Evolutionary conservation across 306 rosid species (phyloP).

Genomic region (Crotalaria pallida): DNA sequence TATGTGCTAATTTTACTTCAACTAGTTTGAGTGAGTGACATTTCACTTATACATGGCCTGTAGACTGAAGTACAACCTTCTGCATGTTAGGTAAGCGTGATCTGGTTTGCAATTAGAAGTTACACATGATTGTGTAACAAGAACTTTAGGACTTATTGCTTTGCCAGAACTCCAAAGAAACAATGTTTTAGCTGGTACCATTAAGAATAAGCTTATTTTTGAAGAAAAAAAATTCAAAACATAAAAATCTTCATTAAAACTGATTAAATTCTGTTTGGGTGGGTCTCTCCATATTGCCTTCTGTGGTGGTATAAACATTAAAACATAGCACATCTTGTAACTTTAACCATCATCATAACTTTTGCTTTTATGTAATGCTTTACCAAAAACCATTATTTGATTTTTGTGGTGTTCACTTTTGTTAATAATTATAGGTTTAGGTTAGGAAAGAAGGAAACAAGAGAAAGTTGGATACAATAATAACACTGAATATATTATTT

Average conservation of each 20-base stretch:
- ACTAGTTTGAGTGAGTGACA: too few species aligned
- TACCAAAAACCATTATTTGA: not conserved
- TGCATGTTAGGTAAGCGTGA: too few species aligned
- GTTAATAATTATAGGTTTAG: too few species aligned
- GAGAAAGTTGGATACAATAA: too few species aligned
- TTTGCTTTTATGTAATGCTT: not conserved
- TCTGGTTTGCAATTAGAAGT: too few species aligned
- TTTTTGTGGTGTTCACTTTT: not conserved
- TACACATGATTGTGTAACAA: too few species aligned
- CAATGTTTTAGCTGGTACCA: not conserved
- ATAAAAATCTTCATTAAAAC: not conserved
- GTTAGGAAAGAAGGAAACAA: too few species aligned
- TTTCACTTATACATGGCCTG: too few species aligned
- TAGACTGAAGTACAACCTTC: too few species aligned
- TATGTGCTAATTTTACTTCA: too few species aligned
- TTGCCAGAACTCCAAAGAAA: not conserved
- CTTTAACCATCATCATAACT: not conserved
- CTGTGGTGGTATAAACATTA: too few species aligned
- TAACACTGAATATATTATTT: too few species aligned
- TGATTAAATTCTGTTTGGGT: conserved; percentile 1
- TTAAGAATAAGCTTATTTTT: not conserved
- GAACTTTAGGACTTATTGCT: not conserved
- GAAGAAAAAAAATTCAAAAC: not conserved
- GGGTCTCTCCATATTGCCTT: not conserved
- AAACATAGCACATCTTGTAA: not conserved